Conservation (phyloP, 176 grass and related monocot species). For the Tuctoria greenei region DNA sequence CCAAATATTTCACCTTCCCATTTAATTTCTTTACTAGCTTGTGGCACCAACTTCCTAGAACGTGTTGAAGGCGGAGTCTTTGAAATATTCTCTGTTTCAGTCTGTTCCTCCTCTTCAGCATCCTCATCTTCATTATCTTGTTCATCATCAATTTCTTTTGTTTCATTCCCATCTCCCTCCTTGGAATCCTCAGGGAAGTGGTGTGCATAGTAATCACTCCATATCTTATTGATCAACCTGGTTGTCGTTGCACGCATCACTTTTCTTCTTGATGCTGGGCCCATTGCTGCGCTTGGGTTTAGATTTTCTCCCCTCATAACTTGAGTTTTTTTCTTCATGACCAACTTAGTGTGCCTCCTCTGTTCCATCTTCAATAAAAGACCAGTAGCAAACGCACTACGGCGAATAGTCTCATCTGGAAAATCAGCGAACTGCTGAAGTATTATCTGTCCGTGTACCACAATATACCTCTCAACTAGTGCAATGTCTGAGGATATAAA, state of each 20-base stretch:
- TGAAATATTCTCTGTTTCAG: conserved; percentile 41
- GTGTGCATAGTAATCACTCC: conserved; percentile 84
- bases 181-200: conserved; percentile 80
- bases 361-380: conserved; percentile 83
- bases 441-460: conserved; percentile 92
- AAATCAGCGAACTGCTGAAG: conserved; percentile 97
- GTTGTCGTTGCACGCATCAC: conserved; percentile 96
- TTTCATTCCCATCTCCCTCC: conserved; percentile 55
- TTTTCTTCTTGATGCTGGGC: conserved; percentile 64
- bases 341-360: conserved; percentile 77
- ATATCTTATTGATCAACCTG: conserved; percentile 76
- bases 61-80: conserved; percentile 41
- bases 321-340: conserved; percentile 81
- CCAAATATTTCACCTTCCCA: conserved; percentile 62
- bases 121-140: conserved; percentile 71
- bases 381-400: conserved; percentile 82
- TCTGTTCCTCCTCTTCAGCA: conserved; percentile 55
- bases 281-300: conserved; percentile 82
- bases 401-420: conserved; percentile 82
- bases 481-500: conserved; percentile 65
- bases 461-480: conserved; percentile 84
- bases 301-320: conserved; percentile 68
- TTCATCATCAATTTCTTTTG: conserved; percentile 75
- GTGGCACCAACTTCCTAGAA: conserved; percentile 52
- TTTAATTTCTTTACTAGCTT: conserved; percentile 55